Evolutionary conservation across 495 filamentous ascomycete genomes (phyloP), one percentile per base, ranked within the genome.

Genomic region (Neurospora discreta): DNA sequence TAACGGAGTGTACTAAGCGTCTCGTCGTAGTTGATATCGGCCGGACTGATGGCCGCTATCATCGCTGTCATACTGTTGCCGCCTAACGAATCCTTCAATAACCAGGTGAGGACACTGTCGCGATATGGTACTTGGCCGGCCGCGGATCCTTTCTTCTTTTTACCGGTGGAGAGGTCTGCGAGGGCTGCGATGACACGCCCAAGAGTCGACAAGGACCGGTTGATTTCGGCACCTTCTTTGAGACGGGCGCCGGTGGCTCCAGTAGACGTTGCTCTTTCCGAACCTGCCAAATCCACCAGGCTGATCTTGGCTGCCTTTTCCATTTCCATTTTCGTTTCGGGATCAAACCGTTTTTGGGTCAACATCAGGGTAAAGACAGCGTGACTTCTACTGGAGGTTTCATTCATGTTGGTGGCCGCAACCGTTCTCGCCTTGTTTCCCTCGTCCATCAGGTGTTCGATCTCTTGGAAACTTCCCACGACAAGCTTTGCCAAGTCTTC

Each of bases 41-140:
- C 95, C 5, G 95, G 95, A 70, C 94, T 97, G 77, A 99, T 98
- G 43, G 95, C 95, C 67, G 95, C 95, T 83, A 99, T 99, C 95
- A 99, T 99, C 67, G 95, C 96, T 23, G 95, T 99, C 91, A 99
- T 95, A 77, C 95, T 98, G 82, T 99, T 99, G 71, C 96, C 96
- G 78, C 96, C 96, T 11, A 99, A 84, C 3, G 95, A 98, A 80
- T 99, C 96, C 76, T 99, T 98, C 73, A 99, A 82, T 38, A 99
- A 83, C 96, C 96, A 99, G 16, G 96, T 99, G 73, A 99, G 82
- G 65, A 98, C 89, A 72, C 93, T 96, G 83, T 99, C 96, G 88
- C 96, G 92, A 80, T 99, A 99, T 3, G 96, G 96, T 1, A 99
- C 95, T 84, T 94, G 92, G 9, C 87, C 88, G 40, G 85, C 86